Base-by-base conservation (phyloP, 1,284 basidiomycete species). In the Amylostereum areolatum region DNA sequence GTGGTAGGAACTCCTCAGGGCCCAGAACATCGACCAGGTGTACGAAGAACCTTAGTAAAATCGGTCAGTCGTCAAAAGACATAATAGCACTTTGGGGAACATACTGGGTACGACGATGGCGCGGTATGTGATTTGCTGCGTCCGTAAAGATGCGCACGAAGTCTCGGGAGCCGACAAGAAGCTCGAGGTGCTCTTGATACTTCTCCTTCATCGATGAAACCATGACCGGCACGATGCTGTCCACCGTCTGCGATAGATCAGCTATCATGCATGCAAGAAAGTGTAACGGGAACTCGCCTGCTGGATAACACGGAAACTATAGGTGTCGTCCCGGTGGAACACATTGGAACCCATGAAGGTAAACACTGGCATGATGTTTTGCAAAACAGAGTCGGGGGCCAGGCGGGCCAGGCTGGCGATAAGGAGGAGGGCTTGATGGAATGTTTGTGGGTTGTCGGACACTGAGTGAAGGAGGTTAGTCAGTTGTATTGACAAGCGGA, bases 331-430 rank as follows among this genome's bases (percentile, higher is more conserved):
- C 42, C 95, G 80, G 65, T 97, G 94, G 70, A 99, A 88, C 25
- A 98, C 86, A 52, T 93, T 93, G 6, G 92, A 90, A 29, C 97
- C 96, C 87, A 99, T 97, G 71, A 98, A 99, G 0, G 96, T 98
- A 71, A 99, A 98, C 50, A 99, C 88, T 5, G 97, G 95, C 93
- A 99, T 98, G 52, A 97, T 81, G 60, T 97, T 94, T 64, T 92
- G 92, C 30, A 98, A 74, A 11, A 97, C 92, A 6, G 91, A 87
- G 52, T 96, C 92, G 0, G 95, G 94, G 0, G 88, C 85, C 41
- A 98, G 73, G 31, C 83, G 79, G 1, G 93, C 90, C 46, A 99
- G 71, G 54, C 78, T 86, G 3, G 93, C 85, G 65, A 97, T 86
- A 29, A 98, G 76, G n/a, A 97, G 73, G 3, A 99, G 73, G 0